Evolutionary conservation across 2,329 filamentous ascomycete species (phyloP), one percentile per base, ranked within the genome.

Genomic region (Exophiala dermatitidis): DNA sequence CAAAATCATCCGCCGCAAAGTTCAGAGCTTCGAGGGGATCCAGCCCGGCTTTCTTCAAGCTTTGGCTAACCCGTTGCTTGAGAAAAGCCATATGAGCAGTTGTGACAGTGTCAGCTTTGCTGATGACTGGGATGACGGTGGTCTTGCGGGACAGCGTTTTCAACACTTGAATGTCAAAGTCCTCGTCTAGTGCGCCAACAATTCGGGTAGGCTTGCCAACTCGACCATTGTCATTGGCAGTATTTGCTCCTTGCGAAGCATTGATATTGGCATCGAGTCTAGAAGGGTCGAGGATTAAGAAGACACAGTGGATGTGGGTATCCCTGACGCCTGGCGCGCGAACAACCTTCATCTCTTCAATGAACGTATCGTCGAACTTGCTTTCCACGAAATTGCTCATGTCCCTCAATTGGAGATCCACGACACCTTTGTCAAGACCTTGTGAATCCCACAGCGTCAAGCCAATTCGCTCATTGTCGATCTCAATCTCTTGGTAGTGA

Each of bases 331-430:
- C 91, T 29, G 93, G 91, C 49, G 90, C 90, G 64, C 93, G 86
- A 58, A 96, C 79, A 44, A 98, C 90, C 75, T 96, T 97, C 80
- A 95, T 95, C 75, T 98, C 93, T 72, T 98, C 93, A 46, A 83
- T 83, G 68, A 98, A 95, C 0, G 93, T 97, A 66, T 98, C 93
- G 69, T 98, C 91, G 63, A 98, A 98, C 71, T 97, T 97, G 75
- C 86, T 91, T 75, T 98, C 93, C 55, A 98, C 76, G 73, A 98
- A 98, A 5, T 85, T 80, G 33, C 86, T 85, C 76, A 97, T 90
- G 68, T 95, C 89, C 57, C 90, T 83, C 61, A 98, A 77, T 71
- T 98, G 93, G 60, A 97, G 80, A 69, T 97, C 93, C 48, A 96
- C 90, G 34, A 97, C 82, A 64, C 88, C 93, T 78, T 91, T 95